A percentile compares a stretch with the other conserved stretches of the same genome.
phyloP scores from a whole-genome alignment of 495 filamentous ascomycete species.

The Trichodelitschia bisporula region DNA sequence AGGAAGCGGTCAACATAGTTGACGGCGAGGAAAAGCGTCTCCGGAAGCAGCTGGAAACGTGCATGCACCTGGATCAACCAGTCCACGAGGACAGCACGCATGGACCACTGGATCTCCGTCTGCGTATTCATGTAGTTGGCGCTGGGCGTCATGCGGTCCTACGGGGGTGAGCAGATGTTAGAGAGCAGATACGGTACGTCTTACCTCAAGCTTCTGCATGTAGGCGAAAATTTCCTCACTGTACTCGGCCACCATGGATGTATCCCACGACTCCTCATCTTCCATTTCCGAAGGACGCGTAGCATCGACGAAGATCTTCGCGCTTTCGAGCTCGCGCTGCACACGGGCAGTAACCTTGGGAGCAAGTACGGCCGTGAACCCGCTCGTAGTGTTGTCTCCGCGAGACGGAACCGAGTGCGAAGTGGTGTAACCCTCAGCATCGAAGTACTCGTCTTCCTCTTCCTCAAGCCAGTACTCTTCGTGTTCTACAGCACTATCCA shows the following conservation, averaged over 20 bases:
- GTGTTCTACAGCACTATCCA: too few species aligned
- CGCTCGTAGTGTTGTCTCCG: conserved; percentile 61
- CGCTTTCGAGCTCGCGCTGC: conserved; percentile 40
- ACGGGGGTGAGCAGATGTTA: conserved; percentile 1
- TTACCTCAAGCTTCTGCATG: conserved; percentile 73
- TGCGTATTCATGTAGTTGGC: conserved; percentile 91
- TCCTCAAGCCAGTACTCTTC: conserved; percentile 61
- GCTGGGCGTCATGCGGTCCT: conserved; percentile 65
- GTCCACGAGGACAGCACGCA: conserved; percentile 93
- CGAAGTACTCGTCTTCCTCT: conserved; percentile 51
- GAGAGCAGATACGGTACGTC: conserved; percentile 5
- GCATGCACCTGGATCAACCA: conserved; percentile 93
- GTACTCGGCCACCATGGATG: conserved; percentile 97
- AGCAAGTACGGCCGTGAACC: conserved; percentile 44
- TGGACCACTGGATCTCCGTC: conserved; percentile 95
- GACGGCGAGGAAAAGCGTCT: conserved; percentile 79
- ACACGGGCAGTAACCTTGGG: conserved; percentile 38
- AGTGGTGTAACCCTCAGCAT: conserved; percentile 63
- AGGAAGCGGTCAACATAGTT: conserved; percentile 97
- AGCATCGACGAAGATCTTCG: conserved; percentile 39
- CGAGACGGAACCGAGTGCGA: conserved; percentile 46
- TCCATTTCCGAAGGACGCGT: conserved; percentile 34
- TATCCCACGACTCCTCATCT: conserved; percentile 75
- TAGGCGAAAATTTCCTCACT: conserved; percentile 85
- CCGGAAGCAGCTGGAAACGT: conserved; percentile 72